A percentile compares a stretch with the other conserved stretches of the same genome.
Evolutionary conservation across 2,329 filamentous ascomycete genomes (phyloP).

Genomic region (Fusarium vanettenii): DNA sequence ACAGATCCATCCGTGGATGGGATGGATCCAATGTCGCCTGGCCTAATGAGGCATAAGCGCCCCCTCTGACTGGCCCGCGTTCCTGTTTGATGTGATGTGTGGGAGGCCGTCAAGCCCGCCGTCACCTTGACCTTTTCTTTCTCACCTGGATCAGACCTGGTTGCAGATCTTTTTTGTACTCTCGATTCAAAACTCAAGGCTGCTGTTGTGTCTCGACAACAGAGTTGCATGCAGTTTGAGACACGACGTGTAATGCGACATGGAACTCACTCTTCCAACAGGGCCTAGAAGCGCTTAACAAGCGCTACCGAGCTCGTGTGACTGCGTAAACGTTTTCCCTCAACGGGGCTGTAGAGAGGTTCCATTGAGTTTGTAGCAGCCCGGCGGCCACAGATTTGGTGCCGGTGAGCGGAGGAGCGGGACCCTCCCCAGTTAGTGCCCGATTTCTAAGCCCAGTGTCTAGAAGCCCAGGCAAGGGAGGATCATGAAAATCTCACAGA

Average conservation of each 20-base stretch:
- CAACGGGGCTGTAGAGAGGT: neutral
- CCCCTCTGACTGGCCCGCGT: constrained; percentile 11
- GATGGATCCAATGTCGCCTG: constrained; percentile 7
- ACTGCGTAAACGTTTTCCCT: neutral
- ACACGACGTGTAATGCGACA: neutral
- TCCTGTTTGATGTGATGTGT: neutral
- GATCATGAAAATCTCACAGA: constrained; percentile 9
- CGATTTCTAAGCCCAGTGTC: neutral
- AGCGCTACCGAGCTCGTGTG: neutral
- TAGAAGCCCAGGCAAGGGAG: constrained; percentile 3
- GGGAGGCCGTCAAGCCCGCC: constrained; percentile 2
- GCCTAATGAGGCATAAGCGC: constrained; percentile 14
- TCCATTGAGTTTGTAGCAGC: neutral
- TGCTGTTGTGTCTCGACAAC: no score
- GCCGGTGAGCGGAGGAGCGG: neutral
- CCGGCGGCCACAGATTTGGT: neutral
- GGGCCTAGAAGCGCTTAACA: neutral
- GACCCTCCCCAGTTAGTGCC: neutral
- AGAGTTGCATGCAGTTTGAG: neutral
- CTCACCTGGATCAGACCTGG: neutral
- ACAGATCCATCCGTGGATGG: constrained; percentile 4
- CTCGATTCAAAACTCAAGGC: no score
- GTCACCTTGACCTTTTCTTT: neutral
- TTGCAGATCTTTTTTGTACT: neutral
- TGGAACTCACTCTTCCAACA: neutral